A percentile compares a stretch with the other conserved stretches of the same genome.
Conservation (phyloP, 164 flowering plant species). For the Magnolia kwangsiensis region DNA sequence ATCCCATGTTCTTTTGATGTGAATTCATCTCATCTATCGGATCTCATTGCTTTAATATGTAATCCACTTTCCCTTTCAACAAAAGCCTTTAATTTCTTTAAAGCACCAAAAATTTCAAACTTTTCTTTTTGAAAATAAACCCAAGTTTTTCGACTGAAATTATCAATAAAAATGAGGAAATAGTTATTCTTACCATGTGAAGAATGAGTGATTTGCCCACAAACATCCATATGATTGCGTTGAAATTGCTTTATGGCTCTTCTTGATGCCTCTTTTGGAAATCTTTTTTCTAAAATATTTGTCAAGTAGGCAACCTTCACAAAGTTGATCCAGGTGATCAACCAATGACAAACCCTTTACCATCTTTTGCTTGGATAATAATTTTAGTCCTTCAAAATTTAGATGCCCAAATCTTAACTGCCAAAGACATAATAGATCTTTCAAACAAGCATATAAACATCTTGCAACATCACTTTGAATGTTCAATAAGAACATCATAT, state of each 20-base stretch:
- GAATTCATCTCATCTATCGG: neutral
- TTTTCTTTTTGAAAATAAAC: neutral
- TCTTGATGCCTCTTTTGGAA: neutral
- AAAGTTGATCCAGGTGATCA: neutral
- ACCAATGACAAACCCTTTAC: neutral
- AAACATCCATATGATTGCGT: neutral
- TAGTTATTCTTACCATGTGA: neutral
- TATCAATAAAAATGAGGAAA: neutral
- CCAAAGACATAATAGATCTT: neutral
- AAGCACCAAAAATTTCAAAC: neutral
- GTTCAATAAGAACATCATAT: neutral
- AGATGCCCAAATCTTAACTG: neutral
- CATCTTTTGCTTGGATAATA: neutral
- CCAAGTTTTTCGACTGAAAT: neutral
- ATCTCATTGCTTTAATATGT: neutral
- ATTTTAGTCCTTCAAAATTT: neutral
- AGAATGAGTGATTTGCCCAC: neutral
- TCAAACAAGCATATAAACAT: neutral
- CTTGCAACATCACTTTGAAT: neutral
- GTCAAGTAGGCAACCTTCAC: neutral
- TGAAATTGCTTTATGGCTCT: neutral
- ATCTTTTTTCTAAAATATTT: neutral
- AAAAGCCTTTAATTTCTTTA: neutral
- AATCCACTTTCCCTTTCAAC: neutral
- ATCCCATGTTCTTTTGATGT: neutral